Evolutionary conservation across 2,329 filamentous ascomycete genomes (phyloP).

Genomic region (Blastomyces percursus): DNA sequence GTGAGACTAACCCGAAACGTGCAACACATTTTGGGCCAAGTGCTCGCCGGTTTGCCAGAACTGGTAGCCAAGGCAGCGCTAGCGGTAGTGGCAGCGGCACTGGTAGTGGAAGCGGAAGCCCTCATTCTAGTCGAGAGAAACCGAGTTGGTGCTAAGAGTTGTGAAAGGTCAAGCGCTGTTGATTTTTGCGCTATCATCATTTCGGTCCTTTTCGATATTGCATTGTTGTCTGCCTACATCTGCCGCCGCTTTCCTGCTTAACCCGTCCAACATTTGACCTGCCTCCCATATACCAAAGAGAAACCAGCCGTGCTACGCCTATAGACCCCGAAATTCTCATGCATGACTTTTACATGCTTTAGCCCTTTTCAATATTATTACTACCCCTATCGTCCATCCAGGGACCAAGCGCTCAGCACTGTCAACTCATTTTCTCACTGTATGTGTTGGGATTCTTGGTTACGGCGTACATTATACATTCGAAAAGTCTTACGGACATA

Average conservation of each 20-base stretch:
- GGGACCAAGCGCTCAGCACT: not conserved
- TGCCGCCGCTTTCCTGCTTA: not conserved
- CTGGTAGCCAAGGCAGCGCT: constrained; percentile 41
- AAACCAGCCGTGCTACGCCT: not conserved
- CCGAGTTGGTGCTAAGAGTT: constrained; percentile 16
- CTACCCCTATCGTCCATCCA: not conserved
- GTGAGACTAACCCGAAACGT: constrained; percentile 24
- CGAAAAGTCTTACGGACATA: not conserved
- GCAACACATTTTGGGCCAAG: constrained; percentile 25
- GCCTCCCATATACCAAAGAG: not conserved
- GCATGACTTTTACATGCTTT: not conserved
- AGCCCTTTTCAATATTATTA: not conserved
- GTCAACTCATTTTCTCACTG: not conserved
- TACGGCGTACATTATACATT: not conserved
- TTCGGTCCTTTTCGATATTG: constrained; percentile 3
- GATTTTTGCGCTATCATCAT: not conserved
- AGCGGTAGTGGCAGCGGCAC: constrained; percentile 29
- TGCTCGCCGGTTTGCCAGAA: constrained; percentile 30
- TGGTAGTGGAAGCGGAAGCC: constrained; percentile 33
- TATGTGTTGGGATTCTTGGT: not conserved
- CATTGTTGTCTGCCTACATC: not conserved
- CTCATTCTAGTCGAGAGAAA: constrained; percentile 29
- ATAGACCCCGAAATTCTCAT: not conserved
- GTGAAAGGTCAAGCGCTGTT: not conserved
- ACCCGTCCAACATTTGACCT: not conserved